Percentiles rank a stretch among this genome's conserved stretches.
phyloP scores from a whole-genome alignment of 2,329 filamentous ascomycete species.

The Westerdykella ornata region DNA sequence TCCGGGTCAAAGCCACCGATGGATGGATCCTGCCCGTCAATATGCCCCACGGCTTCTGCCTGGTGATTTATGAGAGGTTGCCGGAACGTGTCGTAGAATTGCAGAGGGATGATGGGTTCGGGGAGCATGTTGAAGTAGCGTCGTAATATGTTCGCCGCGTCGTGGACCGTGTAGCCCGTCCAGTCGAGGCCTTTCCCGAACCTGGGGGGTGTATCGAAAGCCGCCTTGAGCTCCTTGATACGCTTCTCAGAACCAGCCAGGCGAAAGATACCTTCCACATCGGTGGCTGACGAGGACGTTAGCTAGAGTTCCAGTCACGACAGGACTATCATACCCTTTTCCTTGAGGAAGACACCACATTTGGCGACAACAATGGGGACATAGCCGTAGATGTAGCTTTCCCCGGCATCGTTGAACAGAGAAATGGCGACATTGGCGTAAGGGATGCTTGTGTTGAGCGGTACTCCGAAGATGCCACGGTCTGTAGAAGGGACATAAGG shows the following conservation, averaged over 20 bases:
- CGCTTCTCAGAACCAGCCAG: conserved; percentile 94
- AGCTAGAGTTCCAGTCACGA: conserved; percentile 11
- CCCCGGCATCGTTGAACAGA: conserved; percentile 81
- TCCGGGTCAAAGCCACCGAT: conserved; percentile 67
- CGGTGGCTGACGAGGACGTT: conserved; percentile 59
- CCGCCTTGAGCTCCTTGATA: conserved; percentile 88
- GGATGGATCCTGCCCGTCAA: conserved; percentile 58
- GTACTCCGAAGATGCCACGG: conserved; percentile 87
- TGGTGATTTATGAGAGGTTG: conserved; percentile 68
- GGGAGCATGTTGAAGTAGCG: conserved; percentile 94
- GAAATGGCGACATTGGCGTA: conserved; percentile 99
- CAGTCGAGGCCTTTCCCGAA: conserved; percentile 96
- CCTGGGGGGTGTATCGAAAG: conserved; percentile 80
- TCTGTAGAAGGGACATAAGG: conserved; percentile 24
- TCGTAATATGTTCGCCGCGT: conserved; percentile 92
- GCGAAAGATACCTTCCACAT: conserved; percentile 93
- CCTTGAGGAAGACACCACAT: conserved; percentile 93
- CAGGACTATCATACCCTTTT: conserved; percentile 64
- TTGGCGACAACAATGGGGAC: conserved; percentile 98
- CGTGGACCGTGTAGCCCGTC: conserved; percentile 96
- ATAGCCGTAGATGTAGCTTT: conserved; percentile 97
- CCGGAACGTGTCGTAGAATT: conserved; percentile 87
- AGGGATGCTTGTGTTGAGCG: conserved; percentile 86
- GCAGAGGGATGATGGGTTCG: conserved; percentile 90
- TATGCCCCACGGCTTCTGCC: conserved; percentile 62